Base-by-base conservation (phyloP, 2,329 filamentous ascomycete genomes). In the Madurella fahalii region DNA sequence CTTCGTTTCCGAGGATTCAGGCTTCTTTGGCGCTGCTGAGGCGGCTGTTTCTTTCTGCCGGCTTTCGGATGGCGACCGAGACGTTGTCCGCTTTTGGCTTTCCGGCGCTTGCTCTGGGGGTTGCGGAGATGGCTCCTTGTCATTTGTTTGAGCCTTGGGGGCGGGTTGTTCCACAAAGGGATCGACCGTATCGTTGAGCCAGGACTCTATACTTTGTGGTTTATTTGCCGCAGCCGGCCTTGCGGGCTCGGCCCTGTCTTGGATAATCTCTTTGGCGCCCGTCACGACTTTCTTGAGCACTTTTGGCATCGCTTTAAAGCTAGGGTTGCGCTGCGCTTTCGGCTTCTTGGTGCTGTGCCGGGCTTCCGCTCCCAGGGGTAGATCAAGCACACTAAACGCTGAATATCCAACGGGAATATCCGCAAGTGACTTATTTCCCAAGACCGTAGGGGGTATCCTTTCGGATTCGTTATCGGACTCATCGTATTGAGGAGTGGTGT, bases 351-450 rank as follows among this genome's bases (percentile, higher is more conserved):
- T 63, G 54, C 65, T 67, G 53, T 72, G 76, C 30, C 70, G 69
- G n/a, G 74, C 70, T 50, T 78, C 71, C 5, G 75, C 74, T 17
- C 75, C 73, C 1, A 78, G 64, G 1, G 82, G 76, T 1, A 86
- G 67, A 50, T 85, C 82, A 7, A 86, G 72, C 62, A 82, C 82
- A 60, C 81, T 86, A 61, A 86, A 86, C n/a, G 83, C 83, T 16
- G 83, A 86, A 58, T 81, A 80, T 5, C 83, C 83, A 64, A 85
- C 79, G 0, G 83, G 82, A 47, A 86, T 81, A 39, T 85, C 82
- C 15, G 80, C 81, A 34, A 85, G 64, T 2, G 80, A 79, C 59
- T 82, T 82, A 54, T 62, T 63, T 34, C 73, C 75, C 4, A 76
- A 67, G 8, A 70, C 62, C 40, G 69, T 77, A 2, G 74, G 74